Evolutionary conservation across 176 grass and related monocot genomes (phyloP).

Genomic region (Dactylis glomerata): DNA sequence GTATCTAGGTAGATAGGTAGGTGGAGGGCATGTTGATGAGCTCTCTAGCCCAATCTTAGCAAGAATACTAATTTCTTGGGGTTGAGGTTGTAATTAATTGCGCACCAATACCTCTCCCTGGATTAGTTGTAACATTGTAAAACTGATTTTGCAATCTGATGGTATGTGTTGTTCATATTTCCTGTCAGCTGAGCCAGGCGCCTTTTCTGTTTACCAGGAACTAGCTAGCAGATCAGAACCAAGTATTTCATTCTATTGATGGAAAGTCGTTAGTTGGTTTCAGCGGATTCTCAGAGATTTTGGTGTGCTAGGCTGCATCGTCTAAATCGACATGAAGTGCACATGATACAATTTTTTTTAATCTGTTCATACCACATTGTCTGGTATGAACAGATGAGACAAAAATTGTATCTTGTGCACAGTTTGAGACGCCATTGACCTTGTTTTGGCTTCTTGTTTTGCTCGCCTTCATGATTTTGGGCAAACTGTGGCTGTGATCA

Average conservation of each 20-base stretch:
- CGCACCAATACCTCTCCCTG: conserved; percentile 31
- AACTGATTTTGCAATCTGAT: not conserved
- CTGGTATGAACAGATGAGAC: not conserved
- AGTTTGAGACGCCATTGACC: not conserved
- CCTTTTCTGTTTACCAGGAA: not conserved
- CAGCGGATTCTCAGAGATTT: not conserved
- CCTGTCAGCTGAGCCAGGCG: not conserved
- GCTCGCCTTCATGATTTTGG: not conserved
- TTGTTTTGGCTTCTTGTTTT: not conserved
- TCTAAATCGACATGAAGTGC: not conserved
- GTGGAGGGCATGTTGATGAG: conserved; percentile 10
- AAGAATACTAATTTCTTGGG: conserved; percentile 17
- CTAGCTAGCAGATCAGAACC: not conserved
- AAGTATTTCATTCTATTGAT: not conserved
- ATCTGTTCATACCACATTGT: not conserved
- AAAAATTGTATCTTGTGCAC: not conserved
- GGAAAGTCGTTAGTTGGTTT: not conserved
- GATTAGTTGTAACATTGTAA: conserved; percentile 15
- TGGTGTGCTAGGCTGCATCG: not conserved
- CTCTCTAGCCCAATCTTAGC: conserved; percentile 31
- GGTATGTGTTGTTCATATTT: not conserved
- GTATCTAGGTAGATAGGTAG: conserved; percentile 24
- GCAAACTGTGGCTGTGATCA: not conserved
- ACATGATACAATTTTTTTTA: not conserved
- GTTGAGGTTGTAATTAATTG: conserved; percentile 39